phyloP scores from a whole-genome alignment of 2,329 filamentous ascomycete genomes.

The Ophioceras dolichostomum region DNA sequence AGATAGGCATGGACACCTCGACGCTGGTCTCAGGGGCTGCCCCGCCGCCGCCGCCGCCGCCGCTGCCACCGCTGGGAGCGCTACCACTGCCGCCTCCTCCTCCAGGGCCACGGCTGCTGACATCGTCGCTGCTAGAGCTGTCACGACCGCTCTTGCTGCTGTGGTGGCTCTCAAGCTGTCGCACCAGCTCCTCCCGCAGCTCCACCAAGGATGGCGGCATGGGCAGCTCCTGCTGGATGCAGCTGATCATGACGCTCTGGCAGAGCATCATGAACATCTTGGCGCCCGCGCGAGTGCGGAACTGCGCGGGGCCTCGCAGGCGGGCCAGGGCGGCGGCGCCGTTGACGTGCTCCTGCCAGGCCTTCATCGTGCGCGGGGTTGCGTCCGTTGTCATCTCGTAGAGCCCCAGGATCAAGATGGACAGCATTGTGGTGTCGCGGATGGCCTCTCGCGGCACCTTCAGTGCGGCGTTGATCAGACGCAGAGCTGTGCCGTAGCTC shows the following conservation, averaged over 20 bases:
- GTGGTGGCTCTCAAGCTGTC: conserved; percentile 14
- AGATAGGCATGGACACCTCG: conserved; percentile 29
- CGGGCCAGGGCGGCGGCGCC: conserved; percentile 37
- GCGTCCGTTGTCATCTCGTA: conserved; percentile 39
- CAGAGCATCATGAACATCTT: conserved; percentile 43
- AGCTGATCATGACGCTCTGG: conserved; percentile 37
- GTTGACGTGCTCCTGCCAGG: conserved; percentile 40
- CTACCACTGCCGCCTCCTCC: no score
- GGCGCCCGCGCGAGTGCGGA: conserved; percentile 29
- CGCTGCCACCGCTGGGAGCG: not conserved
- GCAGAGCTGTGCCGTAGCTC: conserved; percentile 37
- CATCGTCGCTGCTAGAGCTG: not conserved
- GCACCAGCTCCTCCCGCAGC: conserved; percentile 28
- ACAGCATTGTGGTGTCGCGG: conserved; percentile 39
- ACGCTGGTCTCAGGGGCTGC: conserved; percentile 26
- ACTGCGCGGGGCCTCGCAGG: conserved; percentile 34
- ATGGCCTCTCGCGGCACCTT: conserved; percentile 26
- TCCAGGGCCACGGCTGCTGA: no score
- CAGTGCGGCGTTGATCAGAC: conserved; percentile 37
- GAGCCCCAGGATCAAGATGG: conserved; percentile 38
- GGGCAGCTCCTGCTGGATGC: conserved; percentile 33
- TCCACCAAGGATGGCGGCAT: conserved; percentile 35
- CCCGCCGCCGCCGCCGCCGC: no score
- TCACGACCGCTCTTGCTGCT: no score
- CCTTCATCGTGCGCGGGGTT: conserved; percentile 34